A percentile compares a stretch with the other conserved stretches of the same genome.
Evolutionary conservation across 192 early-diverging fungal genomes (phyloP).

Genomic region (Obelidium mucronatum): DNA sequence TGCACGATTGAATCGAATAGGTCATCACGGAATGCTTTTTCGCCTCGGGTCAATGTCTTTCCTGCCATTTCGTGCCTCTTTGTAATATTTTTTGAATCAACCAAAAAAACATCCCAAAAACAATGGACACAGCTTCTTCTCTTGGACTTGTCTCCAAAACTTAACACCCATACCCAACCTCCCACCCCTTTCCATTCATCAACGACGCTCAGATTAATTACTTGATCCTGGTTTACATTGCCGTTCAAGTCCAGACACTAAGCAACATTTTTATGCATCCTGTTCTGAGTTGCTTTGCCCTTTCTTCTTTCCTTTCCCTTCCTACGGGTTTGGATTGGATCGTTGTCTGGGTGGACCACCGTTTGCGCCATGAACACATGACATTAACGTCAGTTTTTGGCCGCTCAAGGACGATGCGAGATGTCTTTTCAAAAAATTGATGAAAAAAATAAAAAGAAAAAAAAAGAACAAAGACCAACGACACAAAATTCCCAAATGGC

Average conservation of each 20-base stretch:
- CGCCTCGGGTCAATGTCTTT: conserved; percentile 15
- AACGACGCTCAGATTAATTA: not conserved
- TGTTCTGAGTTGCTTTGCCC: not conserved
- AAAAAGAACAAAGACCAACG: too few relatives aligned
- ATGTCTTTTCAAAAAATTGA: not conserved
- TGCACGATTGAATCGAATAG: conserved; percentile 18
- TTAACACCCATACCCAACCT: not conserved
- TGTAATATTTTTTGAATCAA: not conserved
- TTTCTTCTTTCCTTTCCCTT: not conserved
- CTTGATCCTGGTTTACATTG: conserved; percentile 4
- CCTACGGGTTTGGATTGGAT: not conserved
- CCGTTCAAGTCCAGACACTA: conserved; percentile 5
- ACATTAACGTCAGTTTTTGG: not conserved
- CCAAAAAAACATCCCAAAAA: too few relatives aligned
- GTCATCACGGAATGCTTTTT: conserved; percentile 33
- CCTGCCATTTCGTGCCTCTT: not conserved
- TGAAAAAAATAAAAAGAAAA: not conserved
- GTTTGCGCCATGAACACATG: not conserved
- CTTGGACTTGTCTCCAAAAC: not conserved
- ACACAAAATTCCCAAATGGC: too few relatives aligned
- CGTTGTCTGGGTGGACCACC: not conserved
- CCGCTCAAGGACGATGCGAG: not conserved
- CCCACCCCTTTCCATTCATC: not conserved
- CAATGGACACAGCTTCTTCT: too few relatives aligned
- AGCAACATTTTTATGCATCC: not conserved